Evolutionary conservation across 352 stramenopile genomes (phyloP).

Genomic region (Pythium chondricola): DNA sequence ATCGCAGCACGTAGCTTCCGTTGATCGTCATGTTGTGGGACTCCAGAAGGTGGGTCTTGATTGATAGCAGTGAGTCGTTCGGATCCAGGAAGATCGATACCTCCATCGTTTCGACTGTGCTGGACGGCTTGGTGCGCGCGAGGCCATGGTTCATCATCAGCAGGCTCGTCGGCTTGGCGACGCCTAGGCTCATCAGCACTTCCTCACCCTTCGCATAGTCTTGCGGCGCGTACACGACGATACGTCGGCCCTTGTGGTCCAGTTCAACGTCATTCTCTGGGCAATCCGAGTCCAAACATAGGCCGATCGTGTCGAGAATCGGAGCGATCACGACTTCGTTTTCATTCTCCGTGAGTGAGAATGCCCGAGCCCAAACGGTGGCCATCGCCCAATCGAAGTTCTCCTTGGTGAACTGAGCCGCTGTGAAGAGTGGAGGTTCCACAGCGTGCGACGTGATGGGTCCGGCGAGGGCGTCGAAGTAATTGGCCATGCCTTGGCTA

Average conservation of each 20-base stretch:
- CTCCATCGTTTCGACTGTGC: conserved; percentile 16
- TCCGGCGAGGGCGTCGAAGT: conserved; percentile 16
- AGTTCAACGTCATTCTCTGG: conserved; percentile 9
- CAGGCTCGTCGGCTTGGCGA: conserved; percentile 15
- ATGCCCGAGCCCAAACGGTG: conserved; percentile 22
- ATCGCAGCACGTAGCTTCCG: conserved; percentile 19
- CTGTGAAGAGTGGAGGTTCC: conserved; percentile 21
- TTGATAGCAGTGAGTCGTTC: conserved; percentile 17
- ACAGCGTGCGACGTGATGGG: conserved; percentile 22
- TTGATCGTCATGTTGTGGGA: conserved; percentile 19
- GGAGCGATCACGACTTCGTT: conserved; percentile 16
- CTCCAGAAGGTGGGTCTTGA: conserved; percentile 21
- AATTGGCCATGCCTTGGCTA: conserved; percentile 13
- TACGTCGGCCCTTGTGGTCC: conserved; percentile 5
- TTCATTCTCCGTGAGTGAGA: conserved; percentile 5
- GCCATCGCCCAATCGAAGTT: conserved; percentile 27
- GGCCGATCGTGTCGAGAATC: conserved; percentile 22
- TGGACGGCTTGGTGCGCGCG: conserved; percentile 7
- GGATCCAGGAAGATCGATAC: conserved; percentile 25
- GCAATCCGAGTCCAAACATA: conserved; percentile 15
- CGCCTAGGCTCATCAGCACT: conserved; percentile 9
- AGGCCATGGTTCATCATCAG: conserved; percentile 28
- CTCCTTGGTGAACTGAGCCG: conserved; percentile 18
- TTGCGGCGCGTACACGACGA: conserved; percentile 19
- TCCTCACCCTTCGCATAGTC: conserved; percentile 20